Conservation (phyloP, 768 basidiomycete genomes). For the Suillus fuscotomentosus region DNA sequence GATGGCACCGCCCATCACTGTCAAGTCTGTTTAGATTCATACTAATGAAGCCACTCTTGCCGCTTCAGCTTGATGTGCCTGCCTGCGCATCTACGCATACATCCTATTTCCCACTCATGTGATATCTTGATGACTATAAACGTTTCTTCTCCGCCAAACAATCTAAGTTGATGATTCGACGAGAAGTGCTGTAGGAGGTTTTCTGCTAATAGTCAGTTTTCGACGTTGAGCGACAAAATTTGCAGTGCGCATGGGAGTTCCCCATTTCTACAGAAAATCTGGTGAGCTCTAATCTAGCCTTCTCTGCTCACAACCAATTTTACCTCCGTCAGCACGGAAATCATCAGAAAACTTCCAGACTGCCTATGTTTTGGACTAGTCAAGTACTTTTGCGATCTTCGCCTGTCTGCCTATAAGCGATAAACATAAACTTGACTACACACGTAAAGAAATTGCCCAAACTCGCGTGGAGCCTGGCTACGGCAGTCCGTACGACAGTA, state of each 20-base stretch:
- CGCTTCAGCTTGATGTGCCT: not conserved
- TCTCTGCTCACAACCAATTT: not conserved
- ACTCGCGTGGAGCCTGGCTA: too few species aligned
- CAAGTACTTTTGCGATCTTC: not conserved
- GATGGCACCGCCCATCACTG: not conserved
- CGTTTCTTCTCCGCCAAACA: too few species aligned
- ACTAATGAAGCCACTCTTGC: not conserved
- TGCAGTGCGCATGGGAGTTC: constrained; percentile 57
- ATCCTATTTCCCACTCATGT: not conserved
- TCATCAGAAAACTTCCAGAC: constrained; percentile 62
- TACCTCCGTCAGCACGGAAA: constrained; percentile 49
- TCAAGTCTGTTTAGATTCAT: not conserved
- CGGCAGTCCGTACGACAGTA: too few species aligned
- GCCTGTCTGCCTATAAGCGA: not conserved
- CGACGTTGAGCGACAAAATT: not conserved
- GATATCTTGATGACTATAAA: too few species aligned
- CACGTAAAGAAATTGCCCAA: not conserved
- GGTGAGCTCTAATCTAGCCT: constrained; percentile 35
- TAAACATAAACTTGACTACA: not conserved
- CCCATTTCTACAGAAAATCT: constrained; percentile 66
- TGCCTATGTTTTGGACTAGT: constrained; percentile 30
- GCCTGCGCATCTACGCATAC: not conserved
- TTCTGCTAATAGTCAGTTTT: not conserved
- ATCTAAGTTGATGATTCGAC: too few species aligned
- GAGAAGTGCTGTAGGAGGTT: not conserved